Evolutionary conservation across 73 alveolate species (phyloP).

Genomic region (Uronychia binucleata): DNA sequence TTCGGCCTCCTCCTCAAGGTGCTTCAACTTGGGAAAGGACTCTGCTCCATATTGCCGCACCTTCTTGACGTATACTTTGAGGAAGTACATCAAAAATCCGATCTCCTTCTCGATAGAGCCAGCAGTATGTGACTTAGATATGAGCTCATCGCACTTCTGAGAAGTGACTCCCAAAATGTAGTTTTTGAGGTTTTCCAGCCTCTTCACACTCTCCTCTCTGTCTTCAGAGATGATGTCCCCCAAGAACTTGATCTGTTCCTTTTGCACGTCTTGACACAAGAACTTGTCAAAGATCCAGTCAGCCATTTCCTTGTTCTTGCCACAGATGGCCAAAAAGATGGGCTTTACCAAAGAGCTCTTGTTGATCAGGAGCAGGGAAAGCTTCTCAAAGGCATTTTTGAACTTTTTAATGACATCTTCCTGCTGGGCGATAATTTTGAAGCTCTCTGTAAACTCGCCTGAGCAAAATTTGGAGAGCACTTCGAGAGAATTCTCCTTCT

Average conservation of each 20-base stretch:
- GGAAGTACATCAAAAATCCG: neutral
- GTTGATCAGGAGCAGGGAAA: constrained; percentile 20
- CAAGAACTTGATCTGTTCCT: constrained; percentile 22
- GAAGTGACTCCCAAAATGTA: neutral
- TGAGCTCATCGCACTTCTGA: neutral
- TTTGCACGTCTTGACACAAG: neutral
- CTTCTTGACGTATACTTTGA: neutral
- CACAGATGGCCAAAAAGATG: constrained; percentile 54
- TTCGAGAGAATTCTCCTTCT: constrained; percentile 60
- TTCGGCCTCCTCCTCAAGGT: neutral
- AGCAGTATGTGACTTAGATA: neutral
- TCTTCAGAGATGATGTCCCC: constrained; percentile 53
- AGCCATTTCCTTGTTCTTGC: constrained; percentile 45
- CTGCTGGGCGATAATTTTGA: constrained; percentile 48
- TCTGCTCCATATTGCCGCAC: neutral
- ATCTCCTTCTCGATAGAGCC: neutral
- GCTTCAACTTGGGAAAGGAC: neutral
- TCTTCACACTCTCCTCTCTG: neutral
- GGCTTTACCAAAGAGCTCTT: constrained; percentile 59
- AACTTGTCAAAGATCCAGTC: constrained; percentile 59
- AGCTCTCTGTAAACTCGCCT: constrained; percentile 48
- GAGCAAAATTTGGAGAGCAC: constrained; percentile 61
- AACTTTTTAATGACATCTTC: constrained; percentile 41
- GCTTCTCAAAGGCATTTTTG: constrained; percentile 47
- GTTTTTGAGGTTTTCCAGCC: neutral